These are phyloP conservation scores for Hypomontagnella submonticulosa DNA, from an alignment of 495 filamentous ascomycete genomes.

Conservation along the genomic window DNA sequence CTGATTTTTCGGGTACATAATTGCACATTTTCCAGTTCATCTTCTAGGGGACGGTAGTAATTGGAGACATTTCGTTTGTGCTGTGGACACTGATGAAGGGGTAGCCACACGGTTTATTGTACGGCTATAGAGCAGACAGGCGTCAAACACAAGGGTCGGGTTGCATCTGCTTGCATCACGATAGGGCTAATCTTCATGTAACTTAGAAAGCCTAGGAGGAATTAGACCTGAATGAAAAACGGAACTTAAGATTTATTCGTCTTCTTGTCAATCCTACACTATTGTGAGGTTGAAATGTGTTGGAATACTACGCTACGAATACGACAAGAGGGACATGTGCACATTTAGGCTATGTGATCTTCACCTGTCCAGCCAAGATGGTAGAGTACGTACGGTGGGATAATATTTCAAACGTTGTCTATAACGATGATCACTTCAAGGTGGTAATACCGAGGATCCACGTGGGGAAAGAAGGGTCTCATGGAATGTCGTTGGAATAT, in stretches of 20 bases:
- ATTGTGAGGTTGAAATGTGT: neutral
- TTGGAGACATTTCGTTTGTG: constrained; percentile 41
- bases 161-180: constrained; percentile 41
- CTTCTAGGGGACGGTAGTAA: constrained; percentile 34
- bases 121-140: constrained; percentile 41
- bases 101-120: constrained; percentile 25
- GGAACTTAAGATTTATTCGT: constrained; percentile 23
- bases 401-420: no score
- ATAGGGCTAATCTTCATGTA: constrained; percentile 42
- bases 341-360: no score
- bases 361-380: neutral
- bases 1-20: constrained; percentile 47
- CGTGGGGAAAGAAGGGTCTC: no score
- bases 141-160: constrained; percentile 41
- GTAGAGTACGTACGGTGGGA: neutral
- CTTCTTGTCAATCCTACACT: neutral
- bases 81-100: constrained; percentile 33
- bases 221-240: constrained; percentile 37
- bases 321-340: no score
- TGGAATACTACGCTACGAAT: neutral
- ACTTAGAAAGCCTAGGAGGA: constrained; percentile 36
- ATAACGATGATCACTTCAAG: no score
- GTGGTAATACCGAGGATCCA: no score
- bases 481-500: no score
- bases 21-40: constrained; percentile 41